phyloP scores from a whole-genome alignment of 148 eudicot species.

The Fallopia convolvulus region DNA sequence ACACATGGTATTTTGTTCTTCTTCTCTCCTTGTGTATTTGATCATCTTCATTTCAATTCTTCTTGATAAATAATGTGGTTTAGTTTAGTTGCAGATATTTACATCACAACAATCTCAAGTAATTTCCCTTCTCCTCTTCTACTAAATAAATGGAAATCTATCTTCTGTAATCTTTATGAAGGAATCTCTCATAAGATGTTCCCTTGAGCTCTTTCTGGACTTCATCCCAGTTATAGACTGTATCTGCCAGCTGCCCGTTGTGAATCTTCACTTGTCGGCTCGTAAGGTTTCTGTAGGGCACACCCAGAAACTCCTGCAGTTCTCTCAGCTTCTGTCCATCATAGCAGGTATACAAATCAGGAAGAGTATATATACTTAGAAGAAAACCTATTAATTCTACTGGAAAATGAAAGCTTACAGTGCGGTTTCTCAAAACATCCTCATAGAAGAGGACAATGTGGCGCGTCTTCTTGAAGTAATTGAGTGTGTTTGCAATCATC shows the following conservation, averaged over 20 bases:
- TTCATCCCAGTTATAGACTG: conserved; percentile 56
- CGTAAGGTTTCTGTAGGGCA: conserved; percentile 44
- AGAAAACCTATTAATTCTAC: neutral
- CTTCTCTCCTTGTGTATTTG: neutral
- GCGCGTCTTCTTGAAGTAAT: conserved; percentile 51
- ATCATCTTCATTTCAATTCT: neutral
- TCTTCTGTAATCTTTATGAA: conserved; percentile 31
- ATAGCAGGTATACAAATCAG: neutral
- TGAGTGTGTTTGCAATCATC: conserved; percentile 29
- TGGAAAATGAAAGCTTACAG: conserved; percentile 26
- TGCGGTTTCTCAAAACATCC: conserved; percentile 48
- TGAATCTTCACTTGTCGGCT: conserved; percentile 74
- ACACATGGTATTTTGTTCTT: neutral
- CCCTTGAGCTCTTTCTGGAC: conserved; percentile 38
- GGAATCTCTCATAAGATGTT: conserved; percentile 43
- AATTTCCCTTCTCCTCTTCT: neutral
- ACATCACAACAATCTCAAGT: conserved; percentile 2
- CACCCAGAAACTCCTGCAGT: conserved; percentile 46
- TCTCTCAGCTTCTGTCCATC: conserved; percentile 48
- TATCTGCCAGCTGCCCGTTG: conserved; percentile 32
- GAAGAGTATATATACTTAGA: neutral
- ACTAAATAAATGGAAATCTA: neutral
- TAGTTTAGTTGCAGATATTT: conserved; percentile 5
- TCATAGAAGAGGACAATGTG: conserved; percentile 60
- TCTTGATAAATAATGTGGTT: neutral